A percentile compares a stretch with the other conserved stretches of the same genome.
These are phyloP conservation scores for Mediolabrus comicus DNA, from an alignment of 108 stramenopile genomes.

Conservation along the genomic window DNA sequence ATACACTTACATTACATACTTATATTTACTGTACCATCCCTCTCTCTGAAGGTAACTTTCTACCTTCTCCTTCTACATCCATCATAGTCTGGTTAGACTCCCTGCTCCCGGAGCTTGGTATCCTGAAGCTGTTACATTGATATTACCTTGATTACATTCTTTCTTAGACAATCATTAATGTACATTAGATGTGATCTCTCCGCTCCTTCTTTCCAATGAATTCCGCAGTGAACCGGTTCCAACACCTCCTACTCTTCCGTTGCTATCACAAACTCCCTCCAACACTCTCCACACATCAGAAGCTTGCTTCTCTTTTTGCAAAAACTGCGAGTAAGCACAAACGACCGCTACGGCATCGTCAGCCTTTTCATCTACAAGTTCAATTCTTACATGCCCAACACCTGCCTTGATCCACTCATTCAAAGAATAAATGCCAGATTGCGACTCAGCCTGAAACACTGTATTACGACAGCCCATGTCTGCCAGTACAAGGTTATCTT, in stretches of 20 bases:
- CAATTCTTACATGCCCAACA: constrained; percentile 56
- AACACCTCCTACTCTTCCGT: constrained; percentile 59
- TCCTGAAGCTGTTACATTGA: no score
- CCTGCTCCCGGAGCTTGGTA: no score
- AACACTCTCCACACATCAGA: constrained; percentile 45
- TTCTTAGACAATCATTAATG: constrained; percentile 1
- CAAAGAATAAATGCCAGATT: constrained; percentile 57
- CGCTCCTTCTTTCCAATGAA: constrained; percentile 50
- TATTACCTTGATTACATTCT: no score
- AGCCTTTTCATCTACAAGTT: constrained; percentile 70
- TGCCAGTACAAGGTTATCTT: constrained; percentile 76
- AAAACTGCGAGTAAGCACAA: constrained; percentile 38
- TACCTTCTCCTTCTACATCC: no score
- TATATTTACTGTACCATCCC: no score
- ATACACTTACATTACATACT: no score
- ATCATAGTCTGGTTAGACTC: no score
- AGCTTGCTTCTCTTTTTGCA: constrained; percentile 34
- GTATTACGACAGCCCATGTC: constrained; percentile 87
- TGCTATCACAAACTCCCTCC: constrained; percentile 51
- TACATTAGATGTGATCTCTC: constrained; percentile 25
- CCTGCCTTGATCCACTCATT: constrained; percentile 59
- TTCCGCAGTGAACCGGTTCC: constrained; percentile 51
- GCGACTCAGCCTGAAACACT: constrained; percentile 69
- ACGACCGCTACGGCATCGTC: constrained; percentile 53
- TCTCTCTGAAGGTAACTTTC: no score